Evolutionary conservation across 352 stramenopile species (phyloP).

Genomic region (Phytophthora sp.): DNA sequence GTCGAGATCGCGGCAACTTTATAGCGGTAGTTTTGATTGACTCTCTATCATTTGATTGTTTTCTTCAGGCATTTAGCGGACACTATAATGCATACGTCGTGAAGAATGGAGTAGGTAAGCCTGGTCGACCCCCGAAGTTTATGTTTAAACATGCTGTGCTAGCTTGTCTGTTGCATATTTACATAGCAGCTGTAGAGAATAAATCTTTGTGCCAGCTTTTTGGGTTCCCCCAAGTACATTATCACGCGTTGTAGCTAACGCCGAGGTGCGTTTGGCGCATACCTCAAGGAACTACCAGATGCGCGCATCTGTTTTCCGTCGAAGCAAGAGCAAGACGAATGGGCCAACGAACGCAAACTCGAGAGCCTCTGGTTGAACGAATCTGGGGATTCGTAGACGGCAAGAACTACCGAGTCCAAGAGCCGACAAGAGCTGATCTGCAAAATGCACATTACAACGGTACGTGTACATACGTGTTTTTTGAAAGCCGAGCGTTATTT

Average conservation of each 20-base stretch:
- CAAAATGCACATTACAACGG: constrained; percentile 10
- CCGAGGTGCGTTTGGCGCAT: neutral
- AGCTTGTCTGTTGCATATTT: neutral
- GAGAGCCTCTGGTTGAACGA: neutral
- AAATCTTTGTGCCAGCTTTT: neutral
- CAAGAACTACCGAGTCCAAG: constrained; percentile 9
- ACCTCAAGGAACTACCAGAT: neutral
- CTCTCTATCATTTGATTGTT: neutral
- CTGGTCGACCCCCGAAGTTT: neutral
- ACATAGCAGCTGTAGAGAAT: neutral
- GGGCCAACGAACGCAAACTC: neutral
- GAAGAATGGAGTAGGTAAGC: neutral
- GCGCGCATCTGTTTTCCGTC: neutral
- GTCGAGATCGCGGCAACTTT: neutral
- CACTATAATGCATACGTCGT: neutral
- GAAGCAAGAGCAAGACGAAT: neutral
- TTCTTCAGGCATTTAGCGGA: neutral
- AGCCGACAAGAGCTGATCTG: neutral
- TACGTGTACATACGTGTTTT: neutral
- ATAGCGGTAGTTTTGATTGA: neutral
- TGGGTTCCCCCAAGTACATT: neutral
- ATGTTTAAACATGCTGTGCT: neutral
- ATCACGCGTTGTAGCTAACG: neutral
- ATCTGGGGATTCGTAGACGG: constrained; percentile 2
- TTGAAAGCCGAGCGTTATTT: neutral